phyloP scores from a whole-genome alignment of 2,329 filamentous ascomycete species.

The Aspergillus alliaceus region DNA sequence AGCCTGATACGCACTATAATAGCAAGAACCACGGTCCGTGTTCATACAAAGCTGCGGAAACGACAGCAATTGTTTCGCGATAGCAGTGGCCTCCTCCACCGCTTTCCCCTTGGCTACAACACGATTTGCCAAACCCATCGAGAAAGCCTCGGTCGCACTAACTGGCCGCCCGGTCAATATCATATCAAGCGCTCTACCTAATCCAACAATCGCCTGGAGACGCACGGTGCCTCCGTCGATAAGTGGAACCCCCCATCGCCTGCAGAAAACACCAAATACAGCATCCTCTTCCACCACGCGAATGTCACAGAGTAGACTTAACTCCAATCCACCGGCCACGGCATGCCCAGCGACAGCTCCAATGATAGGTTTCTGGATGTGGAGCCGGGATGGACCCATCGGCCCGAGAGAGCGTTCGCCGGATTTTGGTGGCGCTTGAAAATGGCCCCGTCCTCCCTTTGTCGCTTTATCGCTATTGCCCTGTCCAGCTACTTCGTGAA shows the following conservation, averaged over 20 bases:
- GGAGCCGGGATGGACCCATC: conserved; percentile 42
- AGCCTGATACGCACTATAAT: conserved; percentile 53
- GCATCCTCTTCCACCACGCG: conserved; percentile 33
- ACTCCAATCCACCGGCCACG: conserved; percentile 39
- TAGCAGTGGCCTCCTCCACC: conserved; percentile 48
- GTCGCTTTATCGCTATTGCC: conserved; percentile 5
- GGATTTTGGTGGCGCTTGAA: not conserved
- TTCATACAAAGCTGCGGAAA: conserved; percentile 58
- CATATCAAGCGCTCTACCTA: conserved; percentile 57
- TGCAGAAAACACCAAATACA: conserved; percentile 51
- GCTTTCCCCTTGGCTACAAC: conserved; percentile 54
- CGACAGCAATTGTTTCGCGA: conserved; percentile 48
- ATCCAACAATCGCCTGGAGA: conserved; percentile 52
- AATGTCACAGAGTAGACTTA: conserved; percentile 39
- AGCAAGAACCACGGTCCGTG: conserved; percentile 49
- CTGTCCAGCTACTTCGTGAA: conserved; percentile 44
- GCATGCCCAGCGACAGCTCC: conserved; percentile 38
- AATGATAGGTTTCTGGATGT: conserved; percentile 37
- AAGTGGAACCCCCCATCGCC: conserved; percentile 54
- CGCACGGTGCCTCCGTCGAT: conserved; percentile 57
- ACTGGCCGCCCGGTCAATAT: conserved; percentile 56
- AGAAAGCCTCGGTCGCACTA: conserved; percentile 49
- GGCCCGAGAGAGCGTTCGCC: conserved; percentile 40
- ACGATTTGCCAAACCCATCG: conserved; percentile 55
- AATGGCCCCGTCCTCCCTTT: not conserved